Conservation (phyloP, 306 rosid genomes). For the Nissolia schottii region DNA sequence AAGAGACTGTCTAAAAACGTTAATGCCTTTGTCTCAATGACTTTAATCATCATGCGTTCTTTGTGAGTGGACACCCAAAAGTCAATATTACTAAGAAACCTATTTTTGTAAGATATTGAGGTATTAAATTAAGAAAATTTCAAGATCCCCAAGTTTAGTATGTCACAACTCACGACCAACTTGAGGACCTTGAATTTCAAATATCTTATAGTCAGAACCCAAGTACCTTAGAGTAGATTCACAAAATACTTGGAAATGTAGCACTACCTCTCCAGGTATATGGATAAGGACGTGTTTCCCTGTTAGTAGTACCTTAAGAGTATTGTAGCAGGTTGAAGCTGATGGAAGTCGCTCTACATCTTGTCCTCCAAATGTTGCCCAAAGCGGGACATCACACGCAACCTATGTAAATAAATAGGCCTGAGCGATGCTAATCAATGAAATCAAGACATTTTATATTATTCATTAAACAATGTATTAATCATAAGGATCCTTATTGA, state of each 20-base stretch:
- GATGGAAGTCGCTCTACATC: slow-evolving; percentile 99
- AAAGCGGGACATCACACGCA: slow-evolving; percentile 78
- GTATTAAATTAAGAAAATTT: slow-evolving; percentile 7
- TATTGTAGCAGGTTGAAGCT: slow-evolving; percentile 97
- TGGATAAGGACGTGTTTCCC: slow-evolving; percentile 6
- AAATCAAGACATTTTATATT: slow-evolving; percentile 2
- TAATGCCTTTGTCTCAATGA: background rate
- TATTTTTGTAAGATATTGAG: background rate
- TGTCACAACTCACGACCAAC: background rate
- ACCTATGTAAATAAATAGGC: slow-evolving; percentile 47
- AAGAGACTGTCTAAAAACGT: background rate
- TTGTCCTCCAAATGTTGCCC: slow-evolving; percentile 92
- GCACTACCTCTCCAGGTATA: background rate
- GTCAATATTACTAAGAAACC: background rate
- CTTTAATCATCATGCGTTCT: background rate
- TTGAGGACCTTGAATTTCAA: slow-evolving; percentile 14
- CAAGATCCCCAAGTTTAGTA: background rate
- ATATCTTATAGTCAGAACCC: slow-evolving; percentile 6
- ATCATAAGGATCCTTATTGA: background rate
- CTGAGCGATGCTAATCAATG: background rate
- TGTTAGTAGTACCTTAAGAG: slow-evolving; percentile 66
- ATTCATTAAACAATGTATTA: slow-evolving; percentile 2
- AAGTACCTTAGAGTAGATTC: background rate
- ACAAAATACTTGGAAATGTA: background rate
- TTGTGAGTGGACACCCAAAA: background rate